Evolutionary conservation across 208 protist genomes (phyloP), one percentile per base, ranked within the genome.

Genomic region (Leptomonas pyrrhocoris): DNA sequence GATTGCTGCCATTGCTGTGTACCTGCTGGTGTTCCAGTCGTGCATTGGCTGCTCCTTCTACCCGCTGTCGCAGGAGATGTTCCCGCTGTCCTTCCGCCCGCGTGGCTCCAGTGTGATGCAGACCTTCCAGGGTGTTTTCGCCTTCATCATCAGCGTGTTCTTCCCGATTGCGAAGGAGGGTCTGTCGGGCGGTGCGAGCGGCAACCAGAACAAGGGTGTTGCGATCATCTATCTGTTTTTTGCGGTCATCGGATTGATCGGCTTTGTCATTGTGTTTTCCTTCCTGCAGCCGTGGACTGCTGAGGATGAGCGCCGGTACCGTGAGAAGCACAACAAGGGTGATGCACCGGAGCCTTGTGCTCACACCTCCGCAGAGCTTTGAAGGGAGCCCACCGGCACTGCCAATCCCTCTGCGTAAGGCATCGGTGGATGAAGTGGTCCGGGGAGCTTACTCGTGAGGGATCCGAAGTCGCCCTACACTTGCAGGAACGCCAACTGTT

Each of bases 201-300:
- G 84, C 28, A 73, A 90, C 69, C 86, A 90, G 83, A 83, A 91
- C 68, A 94, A 94, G 78, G 89, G 89, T 18, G 81, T 90, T 76
- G 69, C 84, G 21, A 79, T 94, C 34, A 74, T 77, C 38, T 94
- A 91, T 81, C 90, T 94, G 57, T 84, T 94, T 74, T 94, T 94
- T 68, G 85, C 84, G 34, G 49, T 75, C n/a, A 68, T 90, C 56
- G 86, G 86, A n/a, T 34, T 89, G 13, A n/a, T 88, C 12, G 90
- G 89, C 74, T 88, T 86, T 49, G 77, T 92, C 21, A 53, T 92
- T 34, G 64, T 89, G 73, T 34, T 89, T 49, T 85, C 86, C 66
- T 94, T 92, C 78, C 71, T 94, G 51, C 66, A 83, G 28, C 84
- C 82, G 55, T 94, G 84, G 81, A 66, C 74, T n/a, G 79, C 74